These are phyloP conservation scores for Tricholoma flavovirens DNA, from an alignment of 768 basidiomycete genomes.

Conservation along the genomic window DNA sequence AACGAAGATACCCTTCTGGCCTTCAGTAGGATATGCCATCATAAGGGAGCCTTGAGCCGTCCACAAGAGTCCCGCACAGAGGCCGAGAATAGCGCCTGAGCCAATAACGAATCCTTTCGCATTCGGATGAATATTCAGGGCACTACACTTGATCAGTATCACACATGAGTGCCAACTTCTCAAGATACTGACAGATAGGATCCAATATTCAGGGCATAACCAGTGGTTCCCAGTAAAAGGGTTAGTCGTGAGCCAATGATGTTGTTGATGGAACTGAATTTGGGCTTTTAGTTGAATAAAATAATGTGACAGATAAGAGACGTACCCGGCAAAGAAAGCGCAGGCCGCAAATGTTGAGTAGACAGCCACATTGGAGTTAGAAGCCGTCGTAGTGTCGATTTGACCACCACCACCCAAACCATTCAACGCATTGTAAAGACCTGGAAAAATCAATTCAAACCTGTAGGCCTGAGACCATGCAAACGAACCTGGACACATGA, in stretches of 20 bases:
- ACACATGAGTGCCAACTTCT: background rate
- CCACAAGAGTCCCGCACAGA: slow-evolving; percentile 72
- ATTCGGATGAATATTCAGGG: slow-evolving; percentile 60
- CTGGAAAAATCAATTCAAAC: slow-evolving; percentile 24
- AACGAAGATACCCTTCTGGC: slow-evolving; percentile 72
- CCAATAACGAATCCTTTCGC: slow-evolving; percentile 62
- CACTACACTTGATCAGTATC: slow-evolving; percentile 31
- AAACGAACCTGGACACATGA: slow-evolving; percentile 40
- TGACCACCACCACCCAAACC: slow-evolving; percentile 62
- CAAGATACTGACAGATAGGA: slow-evolving; percentile 54
- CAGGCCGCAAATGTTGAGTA: slow-evolving; percentile 57
- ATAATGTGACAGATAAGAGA: background rate
- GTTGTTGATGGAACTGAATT: slow-evolving; percentile 67
- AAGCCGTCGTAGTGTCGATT: slow-evolving; percentile 44
- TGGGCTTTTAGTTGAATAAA: background rate
- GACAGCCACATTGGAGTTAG: slow-evolving; percentile 52
- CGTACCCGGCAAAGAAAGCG: slow-evolving; percentile 67
- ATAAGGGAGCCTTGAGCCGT: slow-evolving; percentile 83
- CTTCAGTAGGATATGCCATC: slow-evolving; percentile 78
- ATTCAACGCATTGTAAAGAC: slow-evolving; percentile 58
- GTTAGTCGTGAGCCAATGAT: slow-evolving; percentile 72
- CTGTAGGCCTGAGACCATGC: background rate
- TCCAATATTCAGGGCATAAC: slow-evolving; percentile 73
- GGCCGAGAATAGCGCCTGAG: slow-evolving; percentile 66
- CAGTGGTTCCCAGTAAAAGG: slow-evolving; percentile 65